Evolutionary conservation across 2,329 filamentous ascomycete species (phyloP).

Genomic region (Pseudocercospora vitis): DNA sequence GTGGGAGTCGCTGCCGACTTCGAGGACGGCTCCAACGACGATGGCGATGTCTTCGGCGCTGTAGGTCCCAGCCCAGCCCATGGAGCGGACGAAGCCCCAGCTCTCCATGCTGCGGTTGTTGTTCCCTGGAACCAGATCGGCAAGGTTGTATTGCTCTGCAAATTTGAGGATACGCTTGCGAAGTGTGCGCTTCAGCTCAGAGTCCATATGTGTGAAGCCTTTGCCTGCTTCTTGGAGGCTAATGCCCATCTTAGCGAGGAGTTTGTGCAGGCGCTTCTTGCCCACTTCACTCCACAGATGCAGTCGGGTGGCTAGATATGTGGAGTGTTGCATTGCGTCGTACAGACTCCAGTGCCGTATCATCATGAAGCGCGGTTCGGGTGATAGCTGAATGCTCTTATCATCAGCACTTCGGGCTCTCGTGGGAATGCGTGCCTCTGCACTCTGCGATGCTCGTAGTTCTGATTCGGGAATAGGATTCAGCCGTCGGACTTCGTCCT

Average conservation of each 20-base stretch:
- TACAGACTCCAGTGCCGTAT: conserved; percentile 97
- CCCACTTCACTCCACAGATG: conserved; percentile 94
- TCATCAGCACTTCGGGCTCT: conserved; percentile 87
- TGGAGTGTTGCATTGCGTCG: conserved; percentile 97
- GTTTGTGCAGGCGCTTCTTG: conserved; percentile 83
- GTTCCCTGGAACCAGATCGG: conserved; percentile 83
- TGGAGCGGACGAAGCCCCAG: conserved; percentile 95
- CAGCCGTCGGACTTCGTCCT: conserved; percentile 89
- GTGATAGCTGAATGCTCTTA: conserved; percentile 85
- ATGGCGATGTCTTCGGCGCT: conserved; percentile 94
- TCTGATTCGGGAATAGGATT: conserved; percentile 72
- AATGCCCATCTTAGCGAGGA: conserved; percentile 97
- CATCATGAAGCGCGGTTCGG: conserved; percentile 88
- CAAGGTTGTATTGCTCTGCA: conserved; percentile 87
- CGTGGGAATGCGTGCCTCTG: conserved; percentile 80
- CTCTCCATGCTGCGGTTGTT: conserved; percentile 73
- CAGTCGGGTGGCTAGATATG: conserved; percentile 85
- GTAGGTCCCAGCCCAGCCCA: conserved; percentile 95
- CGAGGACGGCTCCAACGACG: conserved; percentile 84
- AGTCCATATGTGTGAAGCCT: conserved; percentile 97
- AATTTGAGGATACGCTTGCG: conserved; percentile 86
- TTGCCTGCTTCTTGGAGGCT: conserved; percentile 91
- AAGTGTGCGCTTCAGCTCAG: conserved; percentile 86
- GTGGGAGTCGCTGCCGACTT: conserved; percentile 63
- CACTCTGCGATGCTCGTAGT: conserved; percentile 57